These are phyloP conservation scores for Lentinula guzmanii DNA, from an alignment of 768 basidiomycete genomes.

Conservation along the genomic window DNA sequence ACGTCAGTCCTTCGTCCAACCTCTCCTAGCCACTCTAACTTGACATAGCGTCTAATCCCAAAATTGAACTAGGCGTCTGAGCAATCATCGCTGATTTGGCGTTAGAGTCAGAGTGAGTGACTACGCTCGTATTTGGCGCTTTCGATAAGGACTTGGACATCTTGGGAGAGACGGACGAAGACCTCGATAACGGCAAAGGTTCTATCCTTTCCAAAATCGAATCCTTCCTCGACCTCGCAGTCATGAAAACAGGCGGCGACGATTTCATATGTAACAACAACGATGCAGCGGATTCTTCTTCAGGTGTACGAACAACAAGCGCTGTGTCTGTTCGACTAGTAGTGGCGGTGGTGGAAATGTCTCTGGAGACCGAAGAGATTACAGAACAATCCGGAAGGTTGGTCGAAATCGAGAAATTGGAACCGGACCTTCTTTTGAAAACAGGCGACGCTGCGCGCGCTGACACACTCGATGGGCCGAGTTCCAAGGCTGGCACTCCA, in stretches of 20 bases:
- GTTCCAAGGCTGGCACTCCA: slow-evolving; percentile 34
- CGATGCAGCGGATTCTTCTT: slow-evolving; percentile 68
- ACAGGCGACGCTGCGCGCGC: slow-evolving; percentile 6
- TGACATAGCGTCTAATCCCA: slow-evolving; percentile 13
- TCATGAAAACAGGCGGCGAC: slow-evolving; percentile 26
- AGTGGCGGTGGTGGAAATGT: background rate
- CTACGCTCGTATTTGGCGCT: background rate
- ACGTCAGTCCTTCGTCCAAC: too few relatives aligned
- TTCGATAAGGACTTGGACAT: background rate
- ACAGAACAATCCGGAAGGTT: background rate
- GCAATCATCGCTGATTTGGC: slow-evolving; percentile 10
- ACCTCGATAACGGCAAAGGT: background rate
- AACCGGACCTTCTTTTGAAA: background rate
- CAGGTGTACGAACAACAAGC: slow-evolving; percentile 37
- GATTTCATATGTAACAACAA: slow-evolving; percentile 59
- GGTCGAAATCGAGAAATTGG: background rate
- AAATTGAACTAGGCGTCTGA: slow-evolving; percentile 25
- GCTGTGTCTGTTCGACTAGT: background rate
- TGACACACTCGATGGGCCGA: slow-evolving; percentile 19
- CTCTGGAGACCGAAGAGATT: slow-evolving; percentile 10
- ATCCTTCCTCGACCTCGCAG: background rate
- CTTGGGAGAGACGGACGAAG: background rate
- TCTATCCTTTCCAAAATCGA: background rate
- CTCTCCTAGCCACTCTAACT: background rate
- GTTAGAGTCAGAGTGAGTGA: background rate